Conservation (phyloP, 306 rosid genomes). For the Castanea crenata region DNA sequence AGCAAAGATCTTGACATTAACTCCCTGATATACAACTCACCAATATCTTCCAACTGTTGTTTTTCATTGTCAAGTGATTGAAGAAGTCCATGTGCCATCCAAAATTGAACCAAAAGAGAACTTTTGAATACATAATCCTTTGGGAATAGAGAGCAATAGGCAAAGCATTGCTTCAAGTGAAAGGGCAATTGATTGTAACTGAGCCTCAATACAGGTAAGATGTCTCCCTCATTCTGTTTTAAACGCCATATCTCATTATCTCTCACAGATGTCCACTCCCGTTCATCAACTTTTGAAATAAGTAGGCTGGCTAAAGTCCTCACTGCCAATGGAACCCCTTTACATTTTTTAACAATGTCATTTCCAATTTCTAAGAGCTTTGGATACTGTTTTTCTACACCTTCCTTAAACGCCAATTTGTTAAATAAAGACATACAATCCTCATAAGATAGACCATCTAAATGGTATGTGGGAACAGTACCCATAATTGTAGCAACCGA, state of each 20-base stretch:
- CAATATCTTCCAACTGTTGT: too few relatives aligned
- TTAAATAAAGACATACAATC: conserved; percentile 3
- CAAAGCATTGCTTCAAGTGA: conserved; percentile 21
- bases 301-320: neutral
- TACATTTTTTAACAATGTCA: conserved; percentile 12
- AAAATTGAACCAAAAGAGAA: neutral
- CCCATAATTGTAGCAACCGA: neutral
- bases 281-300: neutral
- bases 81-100: conserved; percentile 4
- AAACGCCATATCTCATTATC: conserved; percentile 28
- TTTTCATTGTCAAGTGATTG: too few relatives aligned
- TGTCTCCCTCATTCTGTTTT: neutral
- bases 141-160: neutral
- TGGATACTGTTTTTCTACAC: neutral
- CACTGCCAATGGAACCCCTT: conserved; percentile 21
- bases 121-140: neutral
- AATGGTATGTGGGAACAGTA: neutral
- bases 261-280: neutral
- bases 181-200: conserved; percentile 21
- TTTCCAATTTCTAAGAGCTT: neutral
- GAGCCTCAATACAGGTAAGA: conserved; percentile 10
- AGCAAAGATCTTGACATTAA: neutral
- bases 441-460: neutral
- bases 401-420: conserved; percentile 13
- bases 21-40: too few relatives aligned